These are phyloP conservation scores for Colletotrichum destructivum DNA, from an alignment of 2,329 filamentous ascomycete species.

Conservation along the genomic window DNA sequence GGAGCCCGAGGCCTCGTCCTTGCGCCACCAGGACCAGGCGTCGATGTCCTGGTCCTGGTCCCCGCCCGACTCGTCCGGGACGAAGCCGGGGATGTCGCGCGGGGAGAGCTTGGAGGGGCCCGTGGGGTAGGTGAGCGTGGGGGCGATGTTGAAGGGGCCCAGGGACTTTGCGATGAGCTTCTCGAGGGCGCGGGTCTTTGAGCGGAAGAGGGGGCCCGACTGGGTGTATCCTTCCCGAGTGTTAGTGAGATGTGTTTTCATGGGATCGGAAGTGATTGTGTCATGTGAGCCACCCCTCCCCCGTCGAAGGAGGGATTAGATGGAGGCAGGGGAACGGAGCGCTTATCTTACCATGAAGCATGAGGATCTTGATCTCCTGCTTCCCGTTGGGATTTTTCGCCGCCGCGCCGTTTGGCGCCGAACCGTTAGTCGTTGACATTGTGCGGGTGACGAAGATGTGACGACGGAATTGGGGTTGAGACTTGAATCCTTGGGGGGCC, in stretches of 20 bases:
- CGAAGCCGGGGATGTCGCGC: conserved; percentile 79
- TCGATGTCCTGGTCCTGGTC: conserved; percentile 67
- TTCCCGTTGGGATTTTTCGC: conserved; percentile 56
- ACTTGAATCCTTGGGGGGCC: neutral
- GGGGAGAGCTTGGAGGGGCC: conserved; percentile 75
- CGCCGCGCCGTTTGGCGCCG: conserved; percentile 43
- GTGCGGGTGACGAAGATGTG: neutral
- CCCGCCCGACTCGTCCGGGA: conserved; percentile 47
- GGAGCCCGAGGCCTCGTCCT: conserved; percentile 72
- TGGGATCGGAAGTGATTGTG: neutral
- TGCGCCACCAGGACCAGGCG: conserved; percentile 87
- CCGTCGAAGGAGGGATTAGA: neutral
- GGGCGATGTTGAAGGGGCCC: conserved; percentile 67
- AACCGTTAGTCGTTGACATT: conserved; percentile 26
- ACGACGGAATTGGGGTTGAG: neutral
- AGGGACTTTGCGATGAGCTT: conserved; percentile 86
- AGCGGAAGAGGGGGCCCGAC: conserved; percentile 86
- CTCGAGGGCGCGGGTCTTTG: conserved; percentile 89
- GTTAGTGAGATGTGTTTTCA: conserved; percentile 3
- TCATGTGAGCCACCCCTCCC: neutral
- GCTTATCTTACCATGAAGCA: conserved; percentile 76
- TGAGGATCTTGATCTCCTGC: conserved; percentile 76
- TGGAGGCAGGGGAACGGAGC: neutral
- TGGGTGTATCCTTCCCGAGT: conserved; percentile 82
- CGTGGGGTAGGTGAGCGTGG: conserved; percentile 77